Base-by-base conservation (phyloP, 1,284 basidiomycete genomes). In the Phlebopus sp. region DNA sequence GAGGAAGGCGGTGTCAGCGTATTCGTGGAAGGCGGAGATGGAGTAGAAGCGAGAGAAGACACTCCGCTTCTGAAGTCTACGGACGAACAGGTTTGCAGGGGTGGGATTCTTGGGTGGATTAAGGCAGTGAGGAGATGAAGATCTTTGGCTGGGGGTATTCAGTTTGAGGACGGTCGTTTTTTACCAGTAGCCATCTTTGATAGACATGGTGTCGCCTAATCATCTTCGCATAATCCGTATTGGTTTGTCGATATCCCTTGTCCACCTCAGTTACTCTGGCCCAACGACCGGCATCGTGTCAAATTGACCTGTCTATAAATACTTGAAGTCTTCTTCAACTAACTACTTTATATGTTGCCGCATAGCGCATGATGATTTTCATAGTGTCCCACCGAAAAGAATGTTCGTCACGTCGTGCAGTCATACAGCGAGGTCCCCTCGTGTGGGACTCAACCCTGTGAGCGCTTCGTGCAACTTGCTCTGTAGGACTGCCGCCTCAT, bases 61-160 rank as follows among this genome's bases (percentile, higher is more conserved):
- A 60, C 59, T 0, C 66, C 67, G 1, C 45, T 68, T 41, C 45
- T 68, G 45, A 67, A 62, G 15, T 43, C 57, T 2, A 18, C 31
- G 30, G 49, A 51, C 3, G 27, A 44, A 7, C 47, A 57, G 13
- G 57, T 63, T 29, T 51, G 19, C 36, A 41, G 52, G 8, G 52
- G 60, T 35, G 62, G 62, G 3, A 3, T 66, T n/a, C 21, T 63
- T 39, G 50, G 63, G 6, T 60, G 65, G 60, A 62, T 60, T 43
- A 49, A 63, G 17, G 7, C 41, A 1, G 17, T 66, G n/a, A 60
- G 65, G 35, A 63, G 32, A 49, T 55, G 51, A 37, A n/a, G 8
- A 23, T 15, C 5, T 14, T 15, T 37, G 23, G 9, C 21, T 38
- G 2, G 21, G 19, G 1, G 19, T 4, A 25, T 8, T 10, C 17